Conservation (phyloP, 306 rosid genomes). For the Trichosanthes cucumerina region DNA sequence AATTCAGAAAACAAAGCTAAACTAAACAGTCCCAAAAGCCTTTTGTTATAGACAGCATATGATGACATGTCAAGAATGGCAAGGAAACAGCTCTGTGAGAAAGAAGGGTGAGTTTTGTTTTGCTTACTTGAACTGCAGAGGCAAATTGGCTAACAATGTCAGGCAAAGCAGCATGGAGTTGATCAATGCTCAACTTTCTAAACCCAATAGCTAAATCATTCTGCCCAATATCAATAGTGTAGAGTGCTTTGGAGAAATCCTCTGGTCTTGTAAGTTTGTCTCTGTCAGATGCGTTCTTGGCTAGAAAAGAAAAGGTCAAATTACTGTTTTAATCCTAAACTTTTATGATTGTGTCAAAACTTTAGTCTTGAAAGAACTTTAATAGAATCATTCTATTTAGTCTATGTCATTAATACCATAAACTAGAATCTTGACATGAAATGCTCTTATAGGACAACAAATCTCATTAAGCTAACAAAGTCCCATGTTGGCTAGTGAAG, state of each 20-base stretch:
- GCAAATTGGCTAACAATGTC: conserved; percentile 72
- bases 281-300: conserved; percentile 34
- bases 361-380: not conserved
- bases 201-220: conserved; percentile 82
- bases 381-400: not conserved
- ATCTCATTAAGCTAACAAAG: too few relatives aligned
- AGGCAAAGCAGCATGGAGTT: conserved; percentile 53
- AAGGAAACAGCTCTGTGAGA: not conserved
- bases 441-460: too few relatives aligned
- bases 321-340: not conserved
- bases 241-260: conserved; percentile 75
- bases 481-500: too few relatives aligned
- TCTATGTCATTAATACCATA: not conserved
- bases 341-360: not conserved
- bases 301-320: conserved; percentile 19
- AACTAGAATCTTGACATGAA: not conserved
- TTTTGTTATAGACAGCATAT: not conserved
- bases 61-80: not conserved
- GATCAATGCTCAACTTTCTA: conserved; percentile 51
- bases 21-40: not conserved
- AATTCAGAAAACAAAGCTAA: not conserved
- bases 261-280: conserved; percentile 60
- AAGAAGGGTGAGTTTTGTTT: not conserved
- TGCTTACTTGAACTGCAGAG: conserved; percentile 56
- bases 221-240: conserved; percentile 89